Evolutionary conservation across 2,329 filamentous ascomycete species (phyloP).

Genomic region (Colletotrichum orbiculare): DNA sequence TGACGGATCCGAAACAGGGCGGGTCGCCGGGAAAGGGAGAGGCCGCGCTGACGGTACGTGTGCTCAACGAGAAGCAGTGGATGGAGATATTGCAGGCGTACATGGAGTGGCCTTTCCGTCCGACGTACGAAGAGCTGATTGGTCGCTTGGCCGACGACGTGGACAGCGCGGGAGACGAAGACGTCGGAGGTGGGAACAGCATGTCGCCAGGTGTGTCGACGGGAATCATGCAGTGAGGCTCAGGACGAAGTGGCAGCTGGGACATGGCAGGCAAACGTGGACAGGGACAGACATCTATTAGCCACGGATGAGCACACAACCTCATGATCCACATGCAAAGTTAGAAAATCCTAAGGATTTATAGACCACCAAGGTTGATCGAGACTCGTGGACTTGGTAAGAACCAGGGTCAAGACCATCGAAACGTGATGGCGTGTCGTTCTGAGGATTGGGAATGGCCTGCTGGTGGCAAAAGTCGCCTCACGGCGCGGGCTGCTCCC

Average conservation of each 20-base stretch:
- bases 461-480: too few relatives aligned
- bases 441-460: too few relatives aligned
- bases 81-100: constrained; percentile 69
- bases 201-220: constrained; percentile 11
- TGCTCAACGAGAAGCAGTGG: constrained; percentile 65
- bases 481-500: too few relatives aligned
- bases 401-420: too few relatives aligned
- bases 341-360: too few relatives aligned
- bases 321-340: too few relatives aligned
- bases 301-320: too few relatives aligned
- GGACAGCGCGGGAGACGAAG: constrained; percentile 21
- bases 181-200: constrained; percentile 8
- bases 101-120: constrained; percentile 74
- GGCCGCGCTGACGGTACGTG: constrained; percentile 57
- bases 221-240: not conserved
- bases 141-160: constrained; percentile 48
- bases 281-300: too few relatives aligned
- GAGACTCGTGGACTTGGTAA: too few relatives aligned
- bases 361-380: too few relatives aligned
- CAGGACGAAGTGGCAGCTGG: not conserved
- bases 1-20: constrained; percentile 59
- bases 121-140: constrained; percentile 61
- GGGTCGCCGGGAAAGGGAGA: constrained; percentile 54
- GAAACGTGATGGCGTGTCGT: too few relatives aligned
- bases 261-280: too few relatives aligned